Evolutionary conservation across 176 grass and related monocot species (phyloP).

Genomic region (Sorghum bicolor): Sorghum_bicolor_NCBIv3 NC_012873.2:64638001-64638500

Average conservation of each 20-base stretch:
- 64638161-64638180: neutral
- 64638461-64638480: conserved; percentile 39
- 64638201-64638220: conserved; percentile 58
- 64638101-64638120: conserved; percentile 98
- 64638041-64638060: conserved; percentile 57
- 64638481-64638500: conserved; percentile 25
- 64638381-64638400: neutral
- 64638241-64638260: conserved; percentile 31
- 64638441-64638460: conserved; percentile 12
- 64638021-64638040: conserved; percentile 90
- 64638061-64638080: conserved; percentile 53
- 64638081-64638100: conserved; percentile 80
- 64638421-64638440: conserved; percentile 7
- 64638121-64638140: conserved; percentile 40
- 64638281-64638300: conserved; percentile 16
- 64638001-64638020: conserved; percentile 67
- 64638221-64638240: conserved; percentile 23
- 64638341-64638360: conserved; percentile 20
- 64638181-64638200: neutral
- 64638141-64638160: neutral
- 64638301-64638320: neutral
- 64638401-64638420: neutral
- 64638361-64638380: conserved; percentile 33
- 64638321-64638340: neutral
- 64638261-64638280: conserved; percentile 18